A percentile compares a stretch with the other conserved stretches of the same genome.
These are phyloP conservation scores for Obba rivulosa DNA, from an alignment of 768 basidiomycete genomes.

Conservation along the genomic window DNA sequence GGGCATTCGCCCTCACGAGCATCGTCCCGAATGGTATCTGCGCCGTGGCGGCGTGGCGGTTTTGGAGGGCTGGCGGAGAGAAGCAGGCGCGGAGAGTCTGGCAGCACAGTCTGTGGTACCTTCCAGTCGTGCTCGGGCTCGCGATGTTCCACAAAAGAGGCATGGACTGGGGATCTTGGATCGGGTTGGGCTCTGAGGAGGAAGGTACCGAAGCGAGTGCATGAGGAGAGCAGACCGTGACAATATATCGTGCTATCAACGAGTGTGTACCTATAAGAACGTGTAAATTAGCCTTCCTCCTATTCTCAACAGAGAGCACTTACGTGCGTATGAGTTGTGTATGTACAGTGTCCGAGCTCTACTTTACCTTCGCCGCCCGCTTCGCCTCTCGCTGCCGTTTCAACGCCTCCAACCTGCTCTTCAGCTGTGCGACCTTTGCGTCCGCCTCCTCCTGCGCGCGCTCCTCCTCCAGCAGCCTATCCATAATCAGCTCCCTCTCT, in stretches of 20 bases:
- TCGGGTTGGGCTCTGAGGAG: slow-evolving; percentile 28
- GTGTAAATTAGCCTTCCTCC: no score
- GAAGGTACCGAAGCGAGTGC: not conserved
- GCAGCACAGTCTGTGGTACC: slow-evolving; percentile 81
- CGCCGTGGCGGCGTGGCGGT: slow-evolving; percentile 62
- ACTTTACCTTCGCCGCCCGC: slow-evolving; percentile 17
- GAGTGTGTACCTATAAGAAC: no score
- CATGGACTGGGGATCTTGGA: slow-evolving; percentile 68
- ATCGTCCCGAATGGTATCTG: slow-evolving; percentile 72
- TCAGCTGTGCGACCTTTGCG: slow-evolving; percentile 62
- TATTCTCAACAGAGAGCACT: no score
- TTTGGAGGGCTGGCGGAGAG: slow-evolving; percentile 69
- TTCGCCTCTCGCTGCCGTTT: slow-evolving; percentile 39
- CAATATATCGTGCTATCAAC: no score
- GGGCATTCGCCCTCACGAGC: slow-evolving; percentile 78
- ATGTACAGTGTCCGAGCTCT: no score
- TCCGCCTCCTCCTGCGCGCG: slow-evolving; percentile 86
- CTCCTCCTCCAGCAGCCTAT: slow-evolving; percentile 79
- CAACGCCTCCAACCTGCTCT: slow-evolving; percentile 58
- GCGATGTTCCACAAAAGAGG: slow-evolving; percentile 96
- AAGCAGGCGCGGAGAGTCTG: slow-evolving; percentile 76
- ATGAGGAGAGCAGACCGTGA: no score
- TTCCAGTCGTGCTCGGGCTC: slow-evolving; percentile 82
- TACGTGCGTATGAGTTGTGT: no score
- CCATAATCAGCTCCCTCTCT: slow-evolving; percentile 81